Conservation (phyloP, 306 rosid species). For the Glycyrrhiza uralensis region DNA sequence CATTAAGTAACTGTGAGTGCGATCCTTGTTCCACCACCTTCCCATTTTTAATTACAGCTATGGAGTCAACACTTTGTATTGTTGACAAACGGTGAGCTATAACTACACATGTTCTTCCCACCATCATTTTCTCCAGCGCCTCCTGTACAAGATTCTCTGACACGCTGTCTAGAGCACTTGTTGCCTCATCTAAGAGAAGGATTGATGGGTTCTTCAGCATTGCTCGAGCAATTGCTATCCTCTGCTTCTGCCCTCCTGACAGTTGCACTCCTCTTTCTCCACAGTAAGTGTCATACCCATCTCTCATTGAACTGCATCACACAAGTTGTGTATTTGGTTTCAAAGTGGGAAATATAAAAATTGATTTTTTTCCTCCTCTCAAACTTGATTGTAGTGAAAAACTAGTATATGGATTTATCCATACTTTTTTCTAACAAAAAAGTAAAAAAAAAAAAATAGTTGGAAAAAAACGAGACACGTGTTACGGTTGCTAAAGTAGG, state of each 20-base stretch:
- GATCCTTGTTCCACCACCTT: constrained; percentile 65
- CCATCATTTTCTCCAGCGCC: constrained; percentile 75
- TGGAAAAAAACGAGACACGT: no score
- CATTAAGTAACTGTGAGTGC: constrained; percentile 42
- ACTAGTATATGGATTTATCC: no score
- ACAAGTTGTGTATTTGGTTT: background rate
- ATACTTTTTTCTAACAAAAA: no score
- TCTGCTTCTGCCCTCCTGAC: constrained; percentile 84
- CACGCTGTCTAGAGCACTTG: constrained; percentile 72
- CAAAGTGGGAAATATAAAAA: no score
- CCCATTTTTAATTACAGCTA: constrained; percentile 63
- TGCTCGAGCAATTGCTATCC: constrained; percentile 85
- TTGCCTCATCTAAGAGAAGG: constrained; percentile 77
- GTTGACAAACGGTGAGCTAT: constrained; percentile 80
- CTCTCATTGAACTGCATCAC: constrained; percentile 59
- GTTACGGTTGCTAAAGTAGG: no score
- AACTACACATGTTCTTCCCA: constrained; percentile 66
- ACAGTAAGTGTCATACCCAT: constrained; percentile 65
- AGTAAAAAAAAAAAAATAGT: no score
- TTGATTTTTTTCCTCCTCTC: no score
- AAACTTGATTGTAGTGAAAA: no score
- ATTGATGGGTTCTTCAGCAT: constrained; percentile 63
- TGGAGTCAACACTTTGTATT: constrained; percentile 55
- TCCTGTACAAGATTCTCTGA: constrained; percentile 76
- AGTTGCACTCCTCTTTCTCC: constrained; percentile 84